Percentiles rank a stretch among this genome's conserved stretches.
phyloP scores from a whole-genome alignment of 2,329 filamentous ascomycete species.

The Calonectria naviculata region DNA sequence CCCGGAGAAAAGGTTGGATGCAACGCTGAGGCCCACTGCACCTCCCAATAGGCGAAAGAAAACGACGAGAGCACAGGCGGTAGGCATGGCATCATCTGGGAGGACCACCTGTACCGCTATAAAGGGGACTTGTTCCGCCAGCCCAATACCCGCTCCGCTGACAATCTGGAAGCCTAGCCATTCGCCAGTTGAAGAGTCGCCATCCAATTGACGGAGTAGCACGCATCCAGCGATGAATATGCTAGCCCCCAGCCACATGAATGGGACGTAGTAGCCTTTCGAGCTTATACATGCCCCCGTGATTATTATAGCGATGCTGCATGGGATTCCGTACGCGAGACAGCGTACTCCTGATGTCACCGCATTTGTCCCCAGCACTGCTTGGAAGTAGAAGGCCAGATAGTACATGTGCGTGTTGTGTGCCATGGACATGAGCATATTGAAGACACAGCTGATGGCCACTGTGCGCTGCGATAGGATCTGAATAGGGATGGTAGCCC shows the following conservation, averaged over 20 bases:
- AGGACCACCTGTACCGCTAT: not conserved
- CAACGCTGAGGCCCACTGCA: not conserved
- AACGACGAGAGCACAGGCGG: not conserved
- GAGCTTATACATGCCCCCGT: not conserved
- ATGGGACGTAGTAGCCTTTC: not conserved
- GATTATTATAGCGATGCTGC: not conserved
- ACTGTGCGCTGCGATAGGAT: slow-evolving; percentile 4
- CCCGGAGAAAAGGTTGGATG: not conserved
- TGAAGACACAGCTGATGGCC: slow-evolving; percentile 20
- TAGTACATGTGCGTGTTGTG: slow-evolving; percentile 28
- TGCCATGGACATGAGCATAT: slow-evolving; percentile 29
- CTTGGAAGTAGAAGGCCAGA: slow-evolving; percentile 24
- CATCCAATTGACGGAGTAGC: not conserved
- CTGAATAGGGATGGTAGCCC: not conserved
- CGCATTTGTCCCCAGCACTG: not conserved
- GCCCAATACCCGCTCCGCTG: not conserved
- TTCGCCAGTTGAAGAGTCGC: not conserved
- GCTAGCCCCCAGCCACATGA: not conserved
- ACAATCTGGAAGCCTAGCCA: not conserved
- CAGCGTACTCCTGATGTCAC: not conserved
- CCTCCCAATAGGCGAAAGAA: not conserved
- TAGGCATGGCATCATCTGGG: not conserved
- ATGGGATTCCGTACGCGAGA: not conserved
- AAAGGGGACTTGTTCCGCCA: not conserved
- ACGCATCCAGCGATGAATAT: not conserved